These are phyloP conservation scores for Suillus placidus DNA, from an alignment of 768 basidiomycete species.

Conservation along the genomic window DNA sequence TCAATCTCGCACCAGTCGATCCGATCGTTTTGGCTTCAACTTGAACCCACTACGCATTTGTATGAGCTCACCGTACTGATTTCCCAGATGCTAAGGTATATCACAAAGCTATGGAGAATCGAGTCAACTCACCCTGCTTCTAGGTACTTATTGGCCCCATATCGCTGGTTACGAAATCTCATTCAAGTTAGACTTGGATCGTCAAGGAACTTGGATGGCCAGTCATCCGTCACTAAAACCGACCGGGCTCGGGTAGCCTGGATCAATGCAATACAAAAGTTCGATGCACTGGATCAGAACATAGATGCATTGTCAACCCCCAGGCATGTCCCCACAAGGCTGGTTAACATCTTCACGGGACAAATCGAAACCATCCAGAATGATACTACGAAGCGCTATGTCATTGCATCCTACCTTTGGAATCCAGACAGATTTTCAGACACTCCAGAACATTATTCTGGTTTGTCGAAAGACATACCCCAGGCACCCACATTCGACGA, in stretches of 20 bases:
- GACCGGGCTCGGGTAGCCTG: background rate
- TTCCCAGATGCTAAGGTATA: background rate
- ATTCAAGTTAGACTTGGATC: background rate
- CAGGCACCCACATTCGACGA: background rate
- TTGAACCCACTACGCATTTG: background rate
- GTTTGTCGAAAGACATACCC: background rate
- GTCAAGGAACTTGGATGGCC: background rate
- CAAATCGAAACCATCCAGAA: background rate
- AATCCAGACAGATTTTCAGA: background rate
- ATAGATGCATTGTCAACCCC: background rate
- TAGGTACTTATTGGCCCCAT: background rate
- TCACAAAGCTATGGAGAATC: background rate
- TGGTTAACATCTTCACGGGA: slow-evolving; percentile 2
- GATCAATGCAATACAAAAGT: background rate
- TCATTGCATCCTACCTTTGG: slow-evolving; percentile 5
- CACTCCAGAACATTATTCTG: background rate
- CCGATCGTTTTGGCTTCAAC: background rate
- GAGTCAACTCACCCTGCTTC: background rate
- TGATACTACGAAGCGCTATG: background rate
- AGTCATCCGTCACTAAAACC: background rate
- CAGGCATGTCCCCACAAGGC: background rate
- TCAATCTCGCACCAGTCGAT: background rate
- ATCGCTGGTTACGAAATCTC: background rate
- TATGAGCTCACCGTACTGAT: background rate
- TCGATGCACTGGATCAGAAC: background rate